Base-by-base conservation (phyloP, 2,329 filamentous ascomycete species). In the Seiridium cupressi region DNA sequence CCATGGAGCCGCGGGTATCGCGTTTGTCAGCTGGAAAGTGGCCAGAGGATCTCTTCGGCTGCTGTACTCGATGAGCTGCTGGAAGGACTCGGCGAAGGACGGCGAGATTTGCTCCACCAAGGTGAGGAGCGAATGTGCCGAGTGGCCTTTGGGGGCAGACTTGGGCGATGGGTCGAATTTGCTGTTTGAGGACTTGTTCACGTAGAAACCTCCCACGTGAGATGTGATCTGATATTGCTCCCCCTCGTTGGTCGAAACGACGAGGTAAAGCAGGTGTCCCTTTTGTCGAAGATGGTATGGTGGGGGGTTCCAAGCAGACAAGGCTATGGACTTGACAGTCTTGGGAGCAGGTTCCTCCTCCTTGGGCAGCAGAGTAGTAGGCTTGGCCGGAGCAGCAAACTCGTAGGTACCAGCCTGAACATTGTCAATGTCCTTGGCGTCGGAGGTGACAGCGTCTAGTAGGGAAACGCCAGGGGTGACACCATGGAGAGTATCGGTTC, bases 231-330 rank as follows among this genome's bases (percentile, higher is more conserved):
- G 93, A 75, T 90, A 89, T 74, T 96, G 92, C 78, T 99, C 95
- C 64, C 93, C 93, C 77, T 99, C 95, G 68, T 92, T 94, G 60
- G 93, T 98, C 13, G 90, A 94, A 48, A 95, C 83, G 64, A 92
- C 84, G 26, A 99, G 83, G 76, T 99, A 99, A 54, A 99, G 84
- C 60, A 99, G 81, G 74, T 99, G 95, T 31, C 95, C 95, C 72
- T 91, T 92, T 72, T 96, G 92, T 65, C 93, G 88, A 57, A 97
- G 85, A 72, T 96, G 87, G 73, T 94, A 93, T 51, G 95, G 95
- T 46, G 94, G 93, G 44, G 96, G 95, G 77, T 98, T 98, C 95
- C 95, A 99, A 5, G 93, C 84, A 11, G 95, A 98, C 36, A 99
- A 81, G 36, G 91, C 88, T 57, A 99, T 86, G 11, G 88, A 86